These are phyloP conservation scores for Botrytis porri DNA, from an alignment of 2,329 filamentous ascomycete species.

Conservation along the genomic window DNA sequence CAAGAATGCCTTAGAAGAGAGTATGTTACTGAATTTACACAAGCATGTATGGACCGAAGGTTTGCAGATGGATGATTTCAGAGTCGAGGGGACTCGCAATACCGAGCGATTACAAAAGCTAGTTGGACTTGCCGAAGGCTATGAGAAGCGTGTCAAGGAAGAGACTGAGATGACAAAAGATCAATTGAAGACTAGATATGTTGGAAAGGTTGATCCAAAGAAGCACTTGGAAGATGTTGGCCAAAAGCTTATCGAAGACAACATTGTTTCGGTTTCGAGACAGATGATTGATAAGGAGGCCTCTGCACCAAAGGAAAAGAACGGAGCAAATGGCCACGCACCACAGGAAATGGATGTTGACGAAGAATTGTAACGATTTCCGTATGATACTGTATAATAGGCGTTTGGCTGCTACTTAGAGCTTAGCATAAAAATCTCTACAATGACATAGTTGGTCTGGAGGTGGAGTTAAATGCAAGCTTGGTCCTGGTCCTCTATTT, in stretches of 20 bases:
- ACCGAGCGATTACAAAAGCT: constrained; percentile 85
- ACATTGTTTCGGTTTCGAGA: constrained; percentile 95
- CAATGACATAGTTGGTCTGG: constrained; percentile 19
- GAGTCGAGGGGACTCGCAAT: constrained; percentile 77
- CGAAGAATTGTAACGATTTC: constrained; percentile 41
- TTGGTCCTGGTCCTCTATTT: constrained; percentile 1
- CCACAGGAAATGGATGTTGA: constrained; percentile 38
- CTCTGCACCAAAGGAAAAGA: constrained; percentile 74
- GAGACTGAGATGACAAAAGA: constrained; percentile 97
- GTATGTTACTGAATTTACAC: constrained; percentile 99
- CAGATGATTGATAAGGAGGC: constrained; percentile 99
- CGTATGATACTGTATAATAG: constrained; percentile 46
- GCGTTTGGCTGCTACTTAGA: constrained; percentile 34
- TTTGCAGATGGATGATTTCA: constrained; percentile 94
- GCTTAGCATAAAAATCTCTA: constrained; percentile 22
- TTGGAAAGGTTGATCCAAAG: constrained; percentile 98
- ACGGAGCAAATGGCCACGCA: constrained; percentile 45
- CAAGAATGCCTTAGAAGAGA: constrained; percentile 96
- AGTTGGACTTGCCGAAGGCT: constrained; percentile 87
- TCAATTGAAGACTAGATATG: constrained; percentile 96
- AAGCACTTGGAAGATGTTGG: constrained; percentile 98
- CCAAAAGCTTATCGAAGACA: constrained; percentile 96
- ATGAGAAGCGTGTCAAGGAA: constrained; percentile 98
- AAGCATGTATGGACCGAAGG: constrained; percentile 99
- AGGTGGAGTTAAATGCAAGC: constrained; percentile 21